phyloP scores from a whole-genome alignment of 352 stramenopile species.

The Aphanomyces euteiches region DNA sequence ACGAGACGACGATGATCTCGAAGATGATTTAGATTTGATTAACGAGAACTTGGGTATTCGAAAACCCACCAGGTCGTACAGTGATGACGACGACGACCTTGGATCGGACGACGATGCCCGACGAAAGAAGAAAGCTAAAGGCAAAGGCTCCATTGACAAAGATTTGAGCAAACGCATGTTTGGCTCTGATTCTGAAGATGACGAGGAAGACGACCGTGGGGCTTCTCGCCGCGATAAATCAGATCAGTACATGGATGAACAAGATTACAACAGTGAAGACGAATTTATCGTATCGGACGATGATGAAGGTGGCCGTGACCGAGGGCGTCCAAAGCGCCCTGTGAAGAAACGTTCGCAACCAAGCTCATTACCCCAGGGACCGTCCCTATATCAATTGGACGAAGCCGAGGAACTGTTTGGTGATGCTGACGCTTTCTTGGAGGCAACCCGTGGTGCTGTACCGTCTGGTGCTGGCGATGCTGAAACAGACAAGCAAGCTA shows the following conservation, averaged over 20 bases:
- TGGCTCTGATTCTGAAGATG: constrained; percentile 76
- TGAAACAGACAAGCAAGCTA: constrained; percentile 73
- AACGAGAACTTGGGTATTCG: constrained; percentile 88
- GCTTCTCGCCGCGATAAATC: constrained; percentile 21
- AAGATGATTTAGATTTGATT: constrained; percentile 84
- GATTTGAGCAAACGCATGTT: constrained; percentile 87
- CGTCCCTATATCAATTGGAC: constrained; percentile 87
- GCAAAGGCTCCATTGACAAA: constrained; percentile 53
- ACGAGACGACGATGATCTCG: constrained; percentile 60
- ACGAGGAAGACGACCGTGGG: constrained; percentile 74
- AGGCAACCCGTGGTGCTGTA: constrained; percentile 57
- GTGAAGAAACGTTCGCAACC: constrained; percentile 45
- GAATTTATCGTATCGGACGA: constrained; percentile 89
- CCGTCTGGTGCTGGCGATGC: constrained; percentile 29
- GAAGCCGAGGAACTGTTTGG: constrained; percentile 87
- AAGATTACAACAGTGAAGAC: constrained; percentile 87
- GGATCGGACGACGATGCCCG: constrained; percentile 47
- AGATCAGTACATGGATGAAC: constrained; percentile 61
- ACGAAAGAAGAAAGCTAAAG: constrained; percentile 66
- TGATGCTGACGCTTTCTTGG: constrained; percentile 85
- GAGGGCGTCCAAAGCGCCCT: constrained; percentile 56
- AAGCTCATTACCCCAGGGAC: constrained; percentile 74
- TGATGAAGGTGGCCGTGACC: constrained; percentile 76
- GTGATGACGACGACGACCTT: constrained; percentile 56
- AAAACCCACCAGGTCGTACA: constrained; percentile 65